Percentiles rank a stretch among this genome's conserved stretches.
phyloP scores from a whole-genome alignment of 2,329 filamentous ascomycete genomes.

The Penicillium sp. region DNA sequence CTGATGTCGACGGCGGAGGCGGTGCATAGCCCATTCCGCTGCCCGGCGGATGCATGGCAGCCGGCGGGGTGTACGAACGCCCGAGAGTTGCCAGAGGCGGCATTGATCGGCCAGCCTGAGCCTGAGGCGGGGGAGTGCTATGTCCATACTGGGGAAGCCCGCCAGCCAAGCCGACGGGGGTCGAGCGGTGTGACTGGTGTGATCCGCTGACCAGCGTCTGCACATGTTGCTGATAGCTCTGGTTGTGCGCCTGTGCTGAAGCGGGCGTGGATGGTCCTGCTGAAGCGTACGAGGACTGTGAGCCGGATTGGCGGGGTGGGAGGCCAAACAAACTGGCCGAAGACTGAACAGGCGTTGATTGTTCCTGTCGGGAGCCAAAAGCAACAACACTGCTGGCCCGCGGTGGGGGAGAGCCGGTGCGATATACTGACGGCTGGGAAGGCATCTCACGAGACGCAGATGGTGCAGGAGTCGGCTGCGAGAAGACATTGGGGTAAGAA shows the following conservation, averaged over 20 bases:
- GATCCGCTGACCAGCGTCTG: constrained; percentile 37
- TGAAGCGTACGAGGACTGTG: constrained; percentile 25
- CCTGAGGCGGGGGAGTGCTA: constrained; percentile 33
- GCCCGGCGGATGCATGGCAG: constrained; percentile 29
- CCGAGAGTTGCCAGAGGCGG: constrained; percentile 27
- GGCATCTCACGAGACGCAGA: constrained; percentile 30
- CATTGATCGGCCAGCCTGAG: constrained; percentile 25
- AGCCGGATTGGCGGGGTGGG: constrained; percentile 25
- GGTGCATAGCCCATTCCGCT: constrained; percentile 30
- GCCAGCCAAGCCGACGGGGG: constrained; percentile 27
- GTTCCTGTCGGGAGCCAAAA: constrained; percentile 32
- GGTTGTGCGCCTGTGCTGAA: constrained; percentile 24
- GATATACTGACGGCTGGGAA: constrained; percentile 23
- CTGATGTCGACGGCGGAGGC: constrained; percentile 18
- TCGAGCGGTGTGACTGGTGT: constrained; percentile 32
- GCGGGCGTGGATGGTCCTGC: constrained; percentile 23
- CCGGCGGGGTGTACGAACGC: constrained; percentile 40
- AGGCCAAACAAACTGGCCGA: constrained; percentile 28
- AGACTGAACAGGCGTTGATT: constrained; percentile 29
- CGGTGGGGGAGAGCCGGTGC: constrained; percentile 28
- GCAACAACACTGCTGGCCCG: constrained; percentile 26
- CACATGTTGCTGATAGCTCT: constrained; percentile 36
- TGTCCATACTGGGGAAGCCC: constrained; percentile 28
- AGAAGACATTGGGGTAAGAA: constrained; percentile 28
- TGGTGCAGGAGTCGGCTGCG: constrained; percentile 24